A percentile compares a stretch with the other conserved stretches of the same genome.
Evolutionary conservation across 345 rosid genomes (phyloP).

Genomic region (Luvunga scandens): DNA sequence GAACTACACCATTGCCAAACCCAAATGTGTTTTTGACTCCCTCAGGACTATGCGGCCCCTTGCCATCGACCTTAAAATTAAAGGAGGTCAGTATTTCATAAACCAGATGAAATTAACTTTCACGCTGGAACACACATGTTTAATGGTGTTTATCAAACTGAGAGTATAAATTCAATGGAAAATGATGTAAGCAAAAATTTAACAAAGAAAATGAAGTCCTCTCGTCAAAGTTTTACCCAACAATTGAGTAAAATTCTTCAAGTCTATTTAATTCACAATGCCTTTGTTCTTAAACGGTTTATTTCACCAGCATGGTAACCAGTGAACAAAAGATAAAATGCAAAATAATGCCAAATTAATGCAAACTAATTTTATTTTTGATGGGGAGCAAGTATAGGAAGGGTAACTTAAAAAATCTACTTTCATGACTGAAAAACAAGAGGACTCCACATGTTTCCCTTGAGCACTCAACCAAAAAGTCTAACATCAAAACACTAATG

Average conservation of each 20-base stretch:
- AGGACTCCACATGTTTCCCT: neutral
- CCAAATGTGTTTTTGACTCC: conserved; percentile 17
- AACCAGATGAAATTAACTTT: conserved; percentile 11
- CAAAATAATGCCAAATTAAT: neutral
- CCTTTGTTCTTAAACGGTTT: neutral
- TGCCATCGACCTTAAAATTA: conserved; percentile 30
- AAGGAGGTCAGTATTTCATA: conserved; percentile 20
- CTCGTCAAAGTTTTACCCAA: neutral
- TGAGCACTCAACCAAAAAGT: neutral
- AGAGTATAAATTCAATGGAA: neutral
- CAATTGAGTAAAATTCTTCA: neutral
- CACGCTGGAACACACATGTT: neutral
- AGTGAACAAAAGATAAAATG: neutral
- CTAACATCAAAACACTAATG: neutral
- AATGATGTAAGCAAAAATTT: neutral
- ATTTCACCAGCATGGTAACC: neutral
- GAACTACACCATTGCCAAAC: conserved; percentile 16
- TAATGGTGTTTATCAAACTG: neutral
- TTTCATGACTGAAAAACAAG: neutral
- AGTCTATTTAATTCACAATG: neutral
- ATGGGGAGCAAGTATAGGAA: neutral
- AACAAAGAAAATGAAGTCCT: neutral
- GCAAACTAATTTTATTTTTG: neutral
- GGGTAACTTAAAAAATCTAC: neutral
- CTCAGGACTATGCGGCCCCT: conserved; percentile 14